Percentiles rank a stretch among this genome's conserved stretches.
Evolutionary conservation across 2,329 filamentous ascomycete genomes (phyloP).

Genomic region (Neonectria sp.): DNA sequence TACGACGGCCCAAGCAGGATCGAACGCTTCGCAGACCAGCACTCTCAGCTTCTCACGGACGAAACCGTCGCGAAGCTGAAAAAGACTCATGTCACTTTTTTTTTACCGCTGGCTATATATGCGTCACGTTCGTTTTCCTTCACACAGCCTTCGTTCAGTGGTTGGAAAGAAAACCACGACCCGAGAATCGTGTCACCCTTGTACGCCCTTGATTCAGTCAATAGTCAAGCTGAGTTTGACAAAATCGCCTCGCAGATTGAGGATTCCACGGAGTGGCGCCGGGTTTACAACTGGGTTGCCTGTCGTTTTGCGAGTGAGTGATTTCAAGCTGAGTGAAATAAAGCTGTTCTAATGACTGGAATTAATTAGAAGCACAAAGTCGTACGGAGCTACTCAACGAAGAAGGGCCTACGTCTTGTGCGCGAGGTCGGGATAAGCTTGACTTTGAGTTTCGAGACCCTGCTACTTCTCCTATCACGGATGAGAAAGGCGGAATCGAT

Average conservation of each 20-base stretch:
- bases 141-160: background rate
- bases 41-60: background rate
- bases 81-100: too few species aligned
- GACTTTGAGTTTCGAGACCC: slow-evolving; percentile 23
- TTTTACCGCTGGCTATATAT: background rate
- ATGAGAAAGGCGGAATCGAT: background rate
- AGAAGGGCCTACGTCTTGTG: background rate
- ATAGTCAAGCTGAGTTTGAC: slow-evolving; percentile 26
- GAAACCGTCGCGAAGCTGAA: background rate
- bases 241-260: slow-evolving; percentile 7
- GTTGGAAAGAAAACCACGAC: background rate
- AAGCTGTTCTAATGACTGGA: background rate
- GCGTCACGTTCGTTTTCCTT: background rate
- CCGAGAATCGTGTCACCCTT: background rate
- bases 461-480: background rate
- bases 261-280: background rate
- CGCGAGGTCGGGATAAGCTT: slow-evolving; percentile 20
- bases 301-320: background rate
- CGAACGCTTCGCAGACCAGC: slow-evolving; percentile 2
- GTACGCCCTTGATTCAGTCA: slow-evolving; percentile 15
- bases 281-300: slow-evolving; percentile 1
- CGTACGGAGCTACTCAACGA: background rate
- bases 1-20: slow-evolving; percentile 6
- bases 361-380: background rate
- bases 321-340: background rate